A percentile compares a stretch with the other conserved stretches of the same genome.
phyloP scores from a whole-genome alignment of 2,329 filamentous ascomycete species.

The Penicillium olsonii region DNA sequence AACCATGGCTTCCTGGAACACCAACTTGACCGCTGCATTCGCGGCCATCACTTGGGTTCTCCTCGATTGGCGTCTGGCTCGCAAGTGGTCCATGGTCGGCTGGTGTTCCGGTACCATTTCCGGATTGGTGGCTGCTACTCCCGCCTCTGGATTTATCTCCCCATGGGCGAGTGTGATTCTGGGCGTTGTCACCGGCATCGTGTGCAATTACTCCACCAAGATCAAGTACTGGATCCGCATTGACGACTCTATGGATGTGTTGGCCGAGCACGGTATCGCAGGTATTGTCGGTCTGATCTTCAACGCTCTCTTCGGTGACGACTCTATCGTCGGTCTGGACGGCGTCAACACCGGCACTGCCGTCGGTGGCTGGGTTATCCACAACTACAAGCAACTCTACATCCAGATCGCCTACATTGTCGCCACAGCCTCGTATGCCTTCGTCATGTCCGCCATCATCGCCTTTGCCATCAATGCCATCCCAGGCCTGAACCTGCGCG shows the following conservation, averaged over 20 bases:
- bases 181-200: conserved; percentile 63
- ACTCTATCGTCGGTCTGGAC: conserved; percentile 73
- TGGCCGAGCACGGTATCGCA: conserved; percentile 84
- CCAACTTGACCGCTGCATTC: conserved; percentile 89
- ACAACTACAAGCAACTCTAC: conserved; percentile 69
- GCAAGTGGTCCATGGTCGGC: conserved; percentile 92
- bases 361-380: conserved; percentile 69
- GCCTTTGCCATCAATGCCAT: conserved; percentile 71
- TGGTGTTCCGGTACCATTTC: conserved; percentile 90
- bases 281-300: conserved; percentile 78
- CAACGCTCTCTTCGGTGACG: conserved; percentile 74
- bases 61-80: conserved; percentile 90
- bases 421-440: conserved; percentile 66
- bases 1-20: conserved; percentile 97
- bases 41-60: conserved; percentile 91
- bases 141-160: conserved; percentile 76
- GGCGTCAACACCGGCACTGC: conserved; percentile 55
- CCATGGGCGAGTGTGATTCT: conserved; percentile 65
- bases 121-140: conserved; percentile 83
- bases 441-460: conserved; percentile 67
- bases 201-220: conserved; percentile 86
- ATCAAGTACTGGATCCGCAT: conserved; percentile 75
- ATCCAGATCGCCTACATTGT: conserved; percentile 70
- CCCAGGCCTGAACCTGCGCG: conserved; percentile 69
- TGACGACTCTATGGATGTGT: conserved; percentile 87